Conservation (phyloP, 169 alveolate species). For the Eimeria sp. region DNA sequence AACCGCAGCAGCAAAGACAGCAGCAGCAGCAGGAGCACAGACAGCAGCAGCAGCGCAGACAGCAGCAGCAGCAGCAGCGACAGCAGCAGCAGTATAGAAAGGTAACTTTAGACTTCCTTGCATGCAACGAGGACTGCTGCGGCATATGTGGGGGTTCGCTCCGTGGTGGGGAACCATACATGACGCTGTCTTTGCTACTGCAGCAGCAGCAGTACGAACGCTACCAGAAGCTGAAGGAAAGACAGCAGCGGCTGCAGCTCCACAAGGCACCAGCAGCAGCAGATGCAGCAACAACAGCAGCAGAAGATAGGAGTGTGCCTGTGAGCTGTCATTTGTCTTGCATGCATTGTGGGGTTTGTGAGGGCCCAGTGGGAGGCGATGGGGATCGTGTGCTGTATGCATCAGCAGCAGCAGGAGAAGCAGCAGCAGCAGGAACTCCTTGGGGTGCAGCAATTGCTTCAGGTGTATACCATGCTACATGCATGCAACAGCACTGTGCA, state of each 20-base stretch:
- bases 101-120: background rate
- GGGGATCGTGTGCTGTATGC: background rate
- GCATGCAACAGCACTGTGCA: background rate
- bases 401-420: background rate
- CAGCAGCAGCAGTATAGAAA: background rate
- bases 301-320: background rate
- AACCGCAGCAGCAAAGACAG: background rate
- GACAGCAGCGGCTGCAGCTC: background rate
- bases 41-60: background rate
- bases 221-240: too few relatives aligned
- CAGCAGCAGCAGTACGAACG: background rate
- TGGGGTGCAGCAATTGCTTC: background rate
- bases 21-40: background rate
- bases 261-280: constrained; percentile 8
- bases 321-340: constrained; percentile 14
- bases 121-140: constrained; percentile 4
- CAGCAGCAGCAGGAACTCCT: background rate
- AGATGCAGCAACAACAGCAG: background rate
- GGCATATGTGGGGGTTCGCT: background rate
- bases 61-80: constrained; percentile 19
- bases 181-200: background rate
- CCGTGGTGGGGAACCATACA: background rate
- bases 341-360: background rate
- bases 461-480: constrained; percentile 1
- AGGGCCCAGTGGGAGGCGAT: background rate